A percentile compares a stretch with the other conserved stretches of the same genome.
These are phyloP conservation scores for Miscanthus sacchariflorus DNA, from an alignment of 202 grass and related monocot genomes.

Conservation along the genomic window DNA sequence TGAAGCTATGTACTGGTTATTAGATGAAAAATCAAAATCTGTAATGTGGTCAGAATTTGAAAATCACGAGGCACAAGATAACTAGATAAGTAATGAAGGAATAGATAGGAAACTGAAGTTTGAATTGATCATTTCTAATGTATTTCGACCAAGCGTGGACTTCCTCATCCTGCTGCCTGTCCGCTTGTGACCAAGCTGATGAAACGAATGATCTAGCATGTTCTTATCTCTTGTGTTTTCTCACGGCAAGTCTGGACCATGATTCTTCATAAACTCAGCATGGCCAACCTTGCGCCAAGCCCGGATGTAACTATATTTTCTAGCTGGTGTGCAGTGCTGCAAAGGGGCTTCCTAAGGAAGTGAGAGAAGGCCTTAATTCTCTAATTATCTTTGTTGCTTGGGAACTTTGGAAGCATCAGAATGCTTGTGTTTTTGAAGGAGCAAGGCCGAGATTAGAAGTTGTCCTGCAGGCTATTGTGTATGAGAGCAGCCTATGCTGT, in stretches of 20 bases:
- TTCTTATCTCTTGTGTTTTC: neutral
- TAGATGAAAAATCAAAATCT: slow-evolving; percentile 99
- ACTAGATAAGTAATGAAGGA: slow-evolving; percentile 20
- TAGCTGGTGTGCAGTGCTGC: neutral
- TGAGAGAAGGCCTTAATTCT: neutral
- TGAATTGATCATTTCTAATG: slow-evolving; percentile 26
- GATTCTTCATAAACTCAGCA: neutral
- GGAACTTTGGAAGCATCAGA: neutral
- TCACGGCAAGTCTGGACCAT: neutral
- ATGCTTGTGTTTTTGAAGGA: neutral
- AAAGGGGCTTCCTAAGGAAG: neutral
- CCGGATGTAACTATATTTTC: neutral
- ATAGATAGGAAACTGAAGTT: slow-evolving; percentile 38
- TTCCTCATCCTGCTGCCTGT: neutral
- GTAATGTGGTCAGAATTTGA: slow-evolving; percentile 79
- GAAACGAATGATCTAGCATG: neutral
- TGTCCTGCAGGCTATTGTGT: neutral
- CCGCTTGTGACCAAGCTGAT: neutral
- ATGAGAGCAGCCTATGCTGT: neutral
- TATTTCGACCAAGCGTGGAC: neutral
- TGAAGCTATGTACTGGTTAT: slow-evolving; percentile 99
- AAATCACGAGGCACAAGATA: slow-evolving; percentile 17
- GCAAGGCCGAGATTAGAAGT: neutral
- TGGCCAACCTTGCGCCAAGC: neutral
- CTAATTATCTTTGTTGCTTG: neutral